Evolutionary conservation across 1,139 yeast species (phyloP), one percentile per base, ranked within the genome.

Genomic region (Hemisphaericaspora subhashii): DNA sequence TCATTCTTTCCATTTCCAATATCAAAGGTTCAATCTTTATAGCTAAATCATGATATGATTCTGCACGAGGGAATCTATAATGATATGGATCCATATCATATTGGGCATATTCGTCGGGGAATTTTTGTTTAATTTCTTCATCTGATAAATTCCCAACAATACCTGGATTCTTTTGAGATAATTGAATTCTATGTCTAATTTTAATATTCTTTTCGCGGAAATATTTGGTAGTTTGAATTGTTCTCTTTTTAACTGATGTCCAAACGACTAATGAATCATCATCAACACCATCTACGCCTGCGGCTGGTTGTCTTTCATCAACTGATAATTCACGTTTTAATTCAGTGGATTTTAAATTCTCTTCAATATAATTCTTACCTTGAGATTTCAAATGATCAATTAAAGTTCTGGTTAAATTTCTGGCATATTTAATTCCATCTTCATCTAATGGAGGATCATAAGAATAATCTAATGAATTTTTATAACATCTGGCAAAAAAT

Each of bases 21-120:
- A 92, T 81, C 45, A 92, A 71, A 0, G 98, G 96, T 62, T 94
- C 98, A 63, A 94, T 79, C 51, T 96, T 82, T 32, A 92, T 85
- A 0, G 98, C 98, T 42, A 94, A 73, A 60, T 92, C 98, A 61
- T 92, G 98, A 58, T 89, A 92, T 40, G 95, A 86, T 62, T 92
- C 99, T 0, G 95, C 88, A 40, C 98, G 74, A 6, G 96, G 88
- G 58, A 80, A 92, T 43, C 98, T 73, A 59, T 86, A 92, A 60
- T 92, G 97, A 57, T 92, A 94, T 2, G 96, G 96, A 58, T 90
- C 97, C 45, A 71, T 67, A 40, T 66, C 45, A 55, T 81, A 86
- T 51, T 77, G 82, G 42, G 69, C 73, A 55, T 74, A 86, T 50
- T 89, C 97, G 2, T 68, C 74, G 0, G 96, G 95, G 54, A 68